These are phyloP conservation scores for Populus nigra DNA, from an alignment of 345 rosid species.

Conservation along the genomic window DNA sequence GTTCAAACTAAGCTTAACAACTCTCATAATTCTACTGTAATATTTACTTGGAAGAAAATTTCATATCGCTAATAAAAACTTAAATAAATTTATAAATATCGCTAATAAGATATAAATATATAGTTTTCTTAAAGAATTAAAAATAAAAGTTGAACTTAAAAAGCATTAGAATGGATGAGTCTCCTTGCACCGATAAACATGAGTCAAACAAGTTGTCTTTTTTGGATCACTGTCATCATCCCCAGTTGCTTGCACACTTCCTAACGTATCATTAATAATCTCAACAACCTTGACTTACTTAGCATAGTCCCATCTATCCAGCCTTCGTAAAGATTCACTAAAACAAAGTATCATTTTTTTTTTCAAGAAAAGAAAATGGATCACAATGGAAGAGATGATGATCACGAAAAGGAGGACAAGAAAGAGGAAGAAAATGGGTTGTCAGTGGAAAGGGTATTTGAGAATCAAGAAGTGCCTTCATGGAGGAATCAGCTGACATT, in stretches of 20 bases:
- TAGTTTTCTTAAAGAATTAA: too few species aligned
- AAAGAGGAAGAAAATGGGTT: background rate
- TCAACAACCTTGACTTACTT: background rate
- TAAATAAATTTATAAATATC: too few species aligned
- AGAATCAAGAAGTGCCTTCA: constrained; percentile 11
- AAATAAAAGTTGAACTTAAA: too few species aligned
- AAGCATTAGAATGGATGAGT: too few species aligned
- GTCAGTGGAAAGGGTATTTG: constrained; percentile 18
- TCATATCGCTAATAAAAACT: too few species aligned
- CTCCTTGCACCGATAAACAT: too few species aligned
- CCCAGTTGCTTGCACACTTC: background rate
- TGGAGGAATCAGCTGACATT: constrained; percentile 23
- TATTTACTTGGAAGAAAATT: too few species aligned
- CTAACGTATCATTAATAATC: background rate
- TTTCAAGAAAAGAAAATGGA: background rate
- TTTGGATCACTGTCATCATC: background rate
- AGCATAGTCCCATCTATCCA: background rate
- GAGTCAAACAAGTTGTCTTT: too few species aligned
- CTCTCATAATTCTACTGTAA: too few species aligned
- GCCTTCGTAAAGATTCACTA: background rate
- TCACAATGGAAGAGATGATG: background rate
- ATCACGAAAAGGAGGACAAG: background rate
- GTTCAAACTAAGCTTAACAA: too few species aligned
- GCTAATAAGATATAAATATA: too few species aligned
- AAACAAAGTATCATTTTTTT: background rate